Base-by-base conservation (phyloP, 2,329 filamentous ascomycete genomes). In the Cladorrhinum sp. region DNA sequence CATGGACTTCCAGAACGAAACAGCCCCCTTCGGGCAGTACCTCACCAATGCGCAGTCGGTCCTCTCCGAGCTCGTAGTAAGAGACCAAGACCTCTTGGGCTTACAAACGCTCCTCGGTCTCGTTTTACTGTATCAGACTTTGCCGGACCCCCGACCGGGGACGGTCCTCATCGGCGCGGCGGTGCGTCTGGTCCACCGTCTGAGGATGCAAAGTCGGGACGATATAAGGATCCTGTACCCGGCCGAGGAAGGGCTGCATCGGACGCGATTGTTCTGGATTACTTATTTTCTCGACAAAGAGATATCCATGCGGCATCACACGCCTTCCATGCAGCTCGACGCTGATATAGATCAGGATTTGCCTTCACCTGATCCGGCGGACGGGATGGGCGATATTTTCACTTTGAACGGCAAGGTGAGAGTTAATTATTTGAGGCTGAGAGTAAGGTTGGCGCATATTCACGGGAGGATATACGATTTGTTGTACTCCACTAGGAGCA, bases 391-490 rank as follows among this genome's bases (percentile, higher is more conserved):
- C 3, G 62, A 75, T 3, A 65, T 79, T 22, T 72, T 68, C 57
- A 75, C 73, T 1, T 65, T 67, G 3, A 73, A 78, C 29, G 72
- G 73, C 3, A 62, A 64, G 2, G 65, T 67, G 0, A 68, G 69
- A 45, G 71, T 79, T 60, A 74, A 77, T 64, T 74, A 73, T 53
- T 74, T 78, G 59, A 70, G 77, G 3, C 61, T 71, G n/a, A 71
- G 75, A 1, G 69, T 78, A 2, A 74, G 77, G 50, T 70, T 79
- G 1, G 73, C 74, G 1, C 73, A 77, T 36, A 70, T 79, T 6
- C 62, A 78, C 24, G 77, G 77, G 20, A 74, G 73, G 52, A 70
- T 77, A 0, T 78, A 77, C 50, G 76, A 79, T 29, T 68, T 72
- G 8, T 65, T 79, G 1, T 75, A 76, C 59, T 70, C 67, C n/a